These are phyloP conservation scores for Arachnomyces sp. DNA, from an alignment of 2,329 filamentous ascomycete species.

Conservation along the genomic window DNA sequence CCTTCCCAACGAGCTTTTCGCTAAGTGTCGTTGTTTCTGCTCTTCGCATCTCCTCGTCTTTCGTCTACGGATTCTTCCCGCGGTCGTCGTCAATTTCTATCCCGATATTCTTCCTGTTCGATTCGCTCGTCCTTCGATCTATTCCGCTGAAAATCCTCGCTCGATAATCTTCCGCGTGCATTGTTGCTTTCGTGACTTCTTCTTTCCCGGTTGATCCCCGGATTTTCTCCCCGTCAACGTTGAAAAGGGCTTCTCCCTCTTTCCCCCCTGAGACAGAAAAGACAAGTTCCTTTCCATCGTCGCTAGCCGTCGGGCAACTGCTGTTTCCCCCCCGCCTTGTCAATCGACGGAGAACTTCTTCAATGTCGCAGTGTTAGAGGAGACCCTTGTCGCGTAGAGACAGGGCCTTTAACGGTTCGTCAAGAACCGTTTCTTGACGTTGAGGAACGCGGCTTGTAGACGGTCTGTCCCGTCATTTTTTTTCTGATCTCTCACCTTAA, in stretches of 20 bases:
- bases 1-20: slow-evolving; percentile 42
- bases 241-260: too few species aligned
- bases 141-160: too few species aligned
- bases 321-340: too few species aligned
- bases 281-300: too few species aligned
- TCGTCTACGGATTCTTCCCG: too few species aligned
- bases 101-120: not conserved
- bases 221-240: too few species aligned
- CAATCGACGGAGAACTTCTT: not conserved
- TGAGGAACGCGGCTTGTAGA: slow-evolving; percentile 34
- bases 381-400: slow-evolving; percentile 17
- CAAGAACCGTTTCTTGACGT: slow-evolving; percentile 29
- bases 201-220: too few species aligned
- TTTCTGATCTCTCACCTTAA: slow-evolving; percentile 2
- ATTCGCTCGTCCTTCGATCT: not conserved
- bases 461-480: slow-evolving; percentile 25
- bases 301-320: too few species aligned
- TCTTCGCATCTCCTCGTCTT: slow-evolving; percentile 18
- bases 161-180: too few species aligned
- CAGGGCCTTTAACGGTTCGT: slow-evolving; percentile 31
- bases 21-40: slow-evolving; percentile 41
- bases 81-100: slow-evolving; percentile 19
- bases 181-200: too few species aligned
- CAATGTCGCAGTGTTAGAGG: slow-evolving; percentile 35
- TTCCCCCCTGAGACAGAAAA: too few species aligned